phyloP scores from a whole-genome alignment of 345 rosid species.

The Populus simonii region DNA sequence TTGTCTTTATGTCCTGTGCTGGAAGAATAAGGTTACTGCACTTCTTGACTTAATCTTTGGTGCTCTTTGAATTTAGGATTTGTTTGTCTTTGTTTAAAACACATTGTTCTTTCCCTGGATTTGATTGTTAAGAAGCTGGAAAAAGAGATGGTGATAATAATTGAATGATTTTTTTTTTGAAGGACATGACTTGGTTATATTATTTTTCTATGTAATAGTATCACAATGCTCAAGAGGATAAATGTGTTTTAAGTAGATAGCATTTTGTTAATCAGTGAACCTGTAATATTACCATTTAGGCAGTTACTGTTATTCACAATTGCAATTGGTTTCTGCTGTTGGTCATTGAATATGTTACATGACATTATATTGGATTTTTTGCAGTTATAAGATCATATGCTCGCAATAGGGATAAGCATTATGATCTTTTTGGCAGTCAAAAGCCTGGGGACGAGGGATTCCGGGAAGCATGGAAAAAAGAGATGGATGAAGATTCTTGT shows the following conservation, averaged over 20 bases:
- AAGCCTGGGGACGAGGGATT: constrained; percentile 61
- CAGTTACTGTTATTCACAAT: neutral
- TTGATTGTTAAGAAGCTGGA: neutral
- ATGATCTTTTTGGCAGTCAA: constrained; percentile 66
- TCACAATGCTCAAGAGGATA: too few species aligned
- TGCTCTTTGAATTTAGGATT: neutral
- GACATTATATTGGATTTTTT: constrained; percentile 6
- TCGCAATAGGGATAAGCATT: constrained; percentile 46
- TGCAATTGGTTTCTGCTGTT: neutral
- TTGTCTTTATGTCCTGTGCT: neutral
- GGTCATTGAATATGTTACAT: neutral
- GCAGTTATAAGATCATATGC: constrained; percentile 59
- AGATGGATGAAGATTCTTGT: constrained; percentile 58
- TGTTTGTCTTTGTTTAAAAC: neutral
- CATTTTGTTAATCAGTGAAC: too few species aligned
- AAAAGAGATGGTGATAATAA: neutral
- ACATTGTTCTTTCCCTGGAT: neutral
- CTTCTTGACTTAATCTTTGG: neutral
- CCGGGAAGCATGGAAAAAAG: constrained; percentile 66
- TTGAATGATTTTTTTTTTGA: neutral
- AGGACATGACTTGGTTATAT: neutral
- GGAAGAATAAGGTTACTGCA: neutral
- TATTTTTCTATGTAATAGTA: neutral
- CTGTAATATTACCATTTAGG: too few species aligned
- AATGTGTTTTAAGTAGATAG: too few species aligned